Percentiles rank a stretch among this genome's conserved stretches.
Evolutionary conservation across 225 moss, liverwort and hornwort species (phyloP).

Genomic region (Asterella californica): DNA sequence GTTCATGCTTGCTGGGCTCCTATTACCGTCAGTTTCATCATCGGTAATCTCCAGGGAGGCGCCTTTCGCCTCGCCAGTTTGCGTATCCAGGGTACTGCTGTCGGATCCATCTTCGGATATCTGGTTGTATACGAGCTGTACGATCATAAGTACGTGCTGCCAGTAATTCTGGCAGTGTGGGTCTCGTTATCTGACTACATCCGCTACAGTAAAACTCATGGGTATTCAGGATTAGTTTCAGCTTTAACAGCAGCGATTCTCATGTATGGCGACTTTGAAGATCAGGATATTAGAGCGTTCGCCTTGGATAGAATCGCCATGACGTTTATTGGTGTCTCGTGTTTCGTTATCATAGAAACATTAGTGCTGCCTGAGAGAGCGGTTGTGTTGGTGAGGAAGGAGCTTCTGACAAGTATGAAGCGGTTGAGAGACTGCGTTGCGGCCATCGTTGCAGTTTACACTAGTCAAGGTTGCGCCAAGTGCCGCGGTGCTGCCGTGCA

Average conservation of each 20-base stretch:
- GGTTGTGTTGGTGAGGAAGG: conserved; percentile 32
- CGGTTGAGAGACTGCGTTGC: conserved; percentile 41
- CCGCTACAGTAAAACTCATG: conserved; percentile 37
- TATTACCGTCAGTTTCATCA: conserved; percentile 38
- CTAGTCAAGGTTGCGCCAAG: conserved; percentile 20
- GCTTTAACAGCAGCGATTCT: conserved; percentile 40
- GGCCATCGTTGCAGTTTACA: conserved; percentile 44
- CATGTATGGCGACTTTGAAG: conserved; percentile 31
- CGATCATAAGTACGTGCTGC: conserved; percentile 20
- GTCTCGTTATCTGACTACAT: conserved; percentile 37
- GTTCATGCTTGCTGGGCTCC: conserved; percentile 39
- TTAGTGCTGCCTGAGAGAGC: conserved; percentile 39
- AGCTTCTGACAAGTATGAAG: conserved; percentile 31
- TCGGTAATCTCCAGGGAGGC: conserved; percentile 43
- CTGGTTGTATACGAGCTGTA: conserved; percentile 31
- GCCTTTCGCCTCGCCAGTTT: conserved; percentile 37
- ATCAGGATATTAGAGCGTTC: conserved; percentile 15
- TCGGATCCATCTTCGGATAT: conserved; percentile 42
- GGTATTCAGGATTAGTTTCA: conserved; percentile 38
- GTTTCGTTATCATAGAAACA: conserved; percentile 39
- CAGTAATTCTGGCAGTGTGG: conserved; percentile 28
- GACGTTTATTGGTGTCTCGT: conserved; percentile 36
- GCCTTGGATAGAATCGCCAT: conserved; percentile 41
- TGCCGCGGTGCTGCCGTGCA: conserved; percentile 32
- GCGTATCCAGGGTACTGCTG: conserved; percentile 40